phyloP scores from a whole-genome alignment of 495 filamentous ascomycete genomes.

The Echria macrotheca region DNA sequence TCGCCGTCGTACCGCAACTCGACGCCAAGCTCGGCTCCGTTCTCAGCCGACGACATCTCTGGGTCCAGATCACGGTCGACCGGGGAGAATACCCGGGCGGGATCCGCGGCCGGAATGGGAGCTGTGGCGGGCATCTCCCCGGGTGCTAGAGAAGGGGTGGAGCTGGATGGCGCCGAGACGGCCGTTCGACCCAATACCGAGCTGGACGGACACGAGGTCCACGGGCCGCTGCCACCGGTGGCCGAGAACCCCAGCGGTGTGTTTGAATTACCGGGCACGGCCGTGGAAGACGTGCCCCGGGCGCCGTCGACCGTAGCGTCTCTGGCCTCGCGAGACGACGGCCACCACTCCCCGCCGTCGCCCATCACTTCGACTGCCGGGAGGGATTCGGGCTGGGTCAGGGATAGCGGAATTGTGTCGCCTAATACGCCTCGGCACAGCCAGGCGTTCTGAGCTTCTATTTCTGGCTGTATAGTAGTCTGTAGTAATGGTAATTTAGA shows the following conservation, averaged over 20 bases:
- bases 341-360: background rate
- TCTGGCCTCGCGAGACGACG: background rate
- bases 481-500: no score
- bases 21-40: conserved; percentile 12
- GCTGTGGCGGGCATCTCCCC: conserved; percentile 3
- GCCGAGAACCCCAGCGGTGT: conserved; percentile 8
- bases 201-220: conserved; percentile 14
- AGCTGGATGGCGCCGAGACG: conserved; percentile 20
- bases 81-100: conserved; percentile 5
- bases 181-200: conserved; percentile 8
- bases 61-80: conserved; percentile 1
- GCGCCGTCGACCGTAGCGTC: background rate
- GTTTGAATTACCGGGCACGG: conserved; percentile 3
- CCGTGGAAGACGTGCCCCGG: background rate
- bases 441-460: no score
- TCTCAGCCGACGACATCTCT: conserved; percentile 13
- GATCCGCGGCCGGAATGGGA: conserved; percentile 3
- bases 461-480: no score
- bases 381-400: background rate
- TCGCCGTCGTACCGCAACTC: conserved; percentile 7
- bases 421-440: no score
- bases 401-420: no score
- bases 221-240: conserved; percentile 4
- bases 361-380: background rate
- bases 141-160: background rate